Evolutionary conservation across 2,329 filamentous ascomycete species (phyloP), one percentile per base, ranked within the genome.

Genomic region (Byssoonygena ceratinophila): DNA sequence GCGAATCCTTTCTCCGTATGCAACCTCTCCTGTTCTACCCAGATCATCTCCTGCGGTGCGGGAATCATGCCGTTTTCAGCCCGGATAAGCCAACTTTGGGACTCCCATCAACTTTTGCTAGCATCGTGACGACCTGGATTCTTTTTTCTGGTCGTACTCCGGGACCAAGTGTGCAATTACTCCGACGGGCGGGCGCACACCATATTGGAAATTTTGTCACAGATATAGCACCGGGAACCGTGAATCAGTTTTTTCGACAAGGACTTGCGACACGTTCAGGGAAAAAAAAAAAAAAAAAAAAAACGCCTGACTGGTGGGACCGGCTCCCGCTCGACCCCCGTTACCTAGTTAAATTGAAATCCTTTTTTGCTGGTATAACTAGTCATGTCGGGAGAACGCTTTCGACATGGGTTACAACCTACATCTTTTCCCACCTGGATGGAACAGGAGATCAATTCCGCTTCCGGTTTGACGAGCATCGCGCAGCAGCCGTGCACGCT

Each of bases 381-480:
- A n/a, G 34, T 3, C 37, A 23, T 40, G 18, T 23, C 11, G 18
- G 18, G 23, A n/a, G n/a, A 12, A 39, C 18, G 14, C 23, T 48
- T n/a, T 27, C 18, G 32, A 7, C 46, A 39, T 37, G 43, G 25
- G 47, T 50, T 50, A 41, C 37, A 41, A n/a, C n/a, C n/a, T n/a
- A n/a, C n/a, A n/a, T n/a, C n/a, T 50, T 20, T 43, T 50, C 37
- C 45, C 47, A 34, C 25, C 47, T 43, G 47, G 47, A 34, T 50
- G 47, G 47, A 41, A 43, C 36, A 37, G 47, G 25, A 50, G 47
- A 50, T 41, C 47, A 50, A 31, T 43, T 50, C 47, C 47, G 46
- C 31, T 40, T 36, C 46, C 32, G 46, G 36, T 22, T 36, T 40
- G 46, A 46, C 44, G 22, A 31, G 44, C 44, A 46, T 46, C 44